Evolutionary conservation across 2,329 filamentous ascomycete species (phyloP).

Genomic region (Alternaria metachromatica): DNA sequence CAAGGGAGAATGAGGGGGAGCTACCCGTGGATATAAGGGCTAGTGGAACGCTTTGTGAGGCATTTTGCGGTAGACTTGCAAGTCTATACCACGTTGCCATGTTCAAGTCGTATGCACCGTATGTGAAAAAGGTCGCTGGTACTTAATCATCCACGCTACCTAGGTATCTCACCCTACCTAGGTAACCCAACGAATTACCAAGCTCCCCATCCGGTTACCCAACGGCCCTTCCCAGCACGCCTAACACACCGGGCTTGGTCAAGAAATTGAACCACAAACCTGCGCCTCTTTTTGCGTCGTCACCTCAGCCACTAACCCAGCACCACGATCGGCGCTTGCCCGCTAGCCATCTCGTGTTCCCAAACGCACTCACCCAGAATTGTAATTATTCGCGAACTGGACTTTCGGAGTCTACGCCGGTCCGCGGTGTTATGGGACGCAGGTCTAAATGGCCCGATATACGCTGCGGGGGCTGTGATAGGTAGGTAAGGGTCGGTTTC

Average conservation of each 20-base stretch:
- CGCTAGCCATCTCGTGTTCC: neutral
- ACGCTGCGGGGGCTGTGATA: neutral
- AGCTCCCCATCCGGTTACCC: neutral
- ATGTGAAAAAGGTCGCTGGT: neutral
- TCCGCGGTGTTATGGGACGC: neutral
- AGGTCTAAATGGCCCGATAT: neutral
- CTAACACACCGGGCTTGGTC: neutral
- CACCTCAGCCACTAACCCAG: neutral
- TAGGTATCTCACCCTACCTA: neutral
- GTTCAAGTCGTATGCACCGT: neutral
- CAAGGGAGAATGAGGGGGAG: too few species aligned
- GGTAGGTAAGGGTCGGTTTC: neutral
- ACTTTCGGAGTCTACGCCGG: neutral
- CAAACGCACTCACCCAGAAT: neutral
- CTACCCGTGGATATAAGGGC: too few species aligned
- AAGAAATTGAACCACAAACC: neutral
- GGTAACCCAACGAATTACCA: neutral
- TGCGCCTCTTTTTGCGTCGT: neutral
- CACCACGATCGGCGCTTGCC: neutral
- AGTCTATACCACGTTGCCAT: neutral
- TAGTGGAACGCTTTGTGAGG: too few species aligned
- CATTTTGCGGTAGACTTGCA: neutral
- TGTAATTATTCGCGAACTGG: neutral
- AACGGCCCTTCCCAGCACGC: neutral
- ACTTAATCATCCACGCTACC: neutral